Evolutionary conservation across 2,329 filamentous ascomycete genomes (phyloP), one percentile per base, ranked within the genome.

Genomic region (Sporothrix mexicana): DNA sequence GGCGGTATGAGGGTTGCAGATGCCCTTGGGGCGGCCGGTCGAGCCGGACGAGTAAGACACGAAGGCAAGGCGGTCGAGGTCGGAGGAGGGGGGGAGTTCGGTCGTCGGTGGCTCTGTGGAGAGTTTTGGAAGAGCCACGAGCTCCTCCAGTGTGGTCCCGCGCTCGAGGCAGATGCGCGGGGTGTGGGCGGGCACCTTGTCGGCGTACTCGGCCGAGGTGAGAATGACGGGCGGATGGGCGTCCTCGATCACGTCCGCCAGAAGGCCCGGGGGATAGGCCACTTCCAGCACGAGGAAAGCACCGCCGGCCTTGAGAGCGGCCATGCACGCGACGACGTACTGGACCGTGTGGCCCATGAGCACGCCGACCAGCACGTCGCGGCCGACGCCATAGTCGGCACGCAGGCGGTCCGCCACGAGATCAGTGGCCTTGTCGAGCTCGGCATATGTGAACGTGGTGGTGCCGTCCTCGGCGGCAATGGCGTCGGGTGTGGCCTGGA

Each of bases 41-140:
- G 92, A 93, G 49, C 92, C 92, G 4, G 91, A 93, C 0, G 91
- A 93, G 81, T 94, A 94, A 0, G 91, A 92, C n/a, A 95, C 92
- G 79, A 95, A 95, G 20, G 91, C 89, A 23, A 95, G 85, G 59
- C 90, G 86, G 75, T 94, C 92, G 71, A 95, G 81, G 78, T 95
- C 92, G 77, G 90, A 20, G 91, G 79, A 9, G 86, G 1, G 91
- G 90, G 25, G 90, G 79, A 12, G 86, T 85, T 53, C 1, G 69
- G 83, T 80, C 3, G 30, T 30, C 30, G 30, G 30, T 2, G 5
- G 5, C 30, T 23, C 13, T 2, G 15, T 9, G 10, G 41, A 13
- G 25, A 55, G 45, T 4, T 25, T 55, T 12, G 69, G 49, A 2
- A 66, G 45, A 6, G 45, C 47, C 3, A 30, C 59, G 10, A 64